phyloP scores from a whole-genome alignment of 164 flowering plant species.

The Stephania yunnanensis region DNA sequence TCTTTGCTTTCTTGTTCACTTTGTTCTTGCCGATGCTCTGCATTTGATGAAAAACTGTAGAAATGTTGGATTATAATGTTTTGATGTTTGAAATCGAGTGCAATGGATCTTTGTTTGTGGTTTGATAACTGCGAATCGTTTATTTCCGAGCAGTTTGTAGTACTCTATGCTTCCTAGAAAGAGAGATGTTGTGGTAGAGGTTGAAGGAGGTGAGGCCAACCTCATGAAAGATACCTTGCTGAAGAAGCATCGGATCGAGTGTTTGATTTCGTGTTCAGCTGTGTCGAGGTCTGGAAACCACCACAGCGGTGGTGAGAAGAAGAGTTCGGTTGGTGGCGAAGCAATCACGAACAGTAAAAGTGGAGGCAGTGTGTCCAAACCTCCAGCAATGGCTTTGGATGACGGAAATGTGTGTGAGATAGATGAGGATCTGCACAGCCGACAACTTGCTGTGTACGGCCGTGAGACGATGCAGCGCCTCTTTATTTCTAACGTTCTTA shows the following conservation, averaged over 20 bases:
- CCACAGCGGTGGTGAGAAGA: slow-evolving; percentile 6
- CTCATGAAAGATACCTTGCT: slow-evolving; percentile 16
- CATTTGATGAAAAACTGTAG: neutral
- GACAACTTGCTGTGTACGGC: slow-evolving; percentile 91
- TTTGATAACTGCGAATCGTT: neutral
- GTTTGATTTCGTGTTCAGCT: slow-evolving; percentile 18
- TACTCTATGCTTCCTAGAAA: slow-evolving; percentile 51
- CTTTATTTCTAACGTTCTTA: slow-evolving; percentile 69
- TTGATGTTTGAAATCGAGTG: neutral
- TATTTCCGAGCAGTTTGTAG: slow-evolving; percentile 32
- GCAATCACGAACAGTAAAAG: slow-evolving; percentile 2
- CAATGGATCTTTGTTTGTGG: neutral
- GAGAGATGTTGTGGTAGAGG: slow-evolving; percentile 39
- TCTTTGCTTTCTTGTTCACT: neutral
- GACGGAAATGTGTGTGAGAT: slow-evolving; percentile 43
- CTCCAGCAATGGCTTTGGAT: slow-evolving; percentile 29
- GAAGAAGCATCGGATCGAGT: slow-evolving; percentile 28
- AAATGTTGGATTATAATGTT: neutral
- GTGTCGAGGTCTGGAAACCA: slow-evolving; percentile 6
- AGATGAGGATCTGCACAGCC: slow-evolving; percentile 93
- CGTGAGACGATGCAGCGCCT: slow-evolving; percentile 87
- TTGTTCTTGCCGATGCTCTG: neutral
- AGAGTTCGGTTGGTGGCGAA: neutral
- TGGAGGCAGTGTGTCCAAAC: slow-evolving; percentile 7
- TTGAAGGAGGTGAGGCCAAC: slow-evolving; percentile 19